Evolutionary conservation across 2,329 filamentous ascomycete genomes (phyloP), one percentile per base, ranked within the genome.

Genomic region (Cercospora sesami): DNA sequence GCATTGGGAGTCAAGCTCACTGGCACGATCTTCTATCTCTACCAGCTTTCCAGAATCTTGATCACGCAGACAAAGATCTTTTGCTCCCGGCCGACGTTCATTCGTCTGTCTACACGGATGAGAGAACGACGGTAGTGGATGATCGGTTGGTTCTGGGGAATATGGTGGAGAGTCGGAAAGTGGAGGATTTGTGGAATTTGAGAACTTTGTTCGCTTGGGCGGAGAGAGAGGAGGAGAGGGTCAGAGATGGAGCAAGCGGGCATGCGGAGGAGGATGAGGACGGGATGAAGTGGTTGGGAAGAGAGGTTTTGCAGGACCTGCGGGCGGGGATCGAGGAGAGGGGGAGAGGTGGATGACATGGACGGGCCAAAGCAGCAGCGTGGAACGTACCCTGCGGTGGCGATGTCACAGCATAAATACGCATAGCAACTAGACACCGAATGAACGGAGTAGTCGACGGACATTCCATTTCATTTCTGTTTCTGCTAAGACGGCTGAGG

Each of bases 21-120:
- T 86, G 94, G 75, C 88, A 90, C 69, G 94, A 92, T 90, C 77
- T 97, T 1, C 92, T 96, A 76, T 80, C 83, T 1, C 84, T 93
- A 0, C 82, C 85, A 0, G 71, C 85, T 67, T 75, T 91, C 53
- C 66, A 72, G 21, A 73, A 74, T n/a, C 63, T 86, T 83, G 77
- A 91, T 82, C 77, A 90, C 62, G 87, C 90, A 0, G 93, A 96
- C 74, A 86, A 81, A 0, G 79, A 80, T 3, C 75, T 82, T 4
- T 75, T 83, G 0, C 67, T 84, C 21, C 75, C 77, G 7, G 79
- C 81, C 0, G 69, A 77, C 0, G 70, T 69, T 16, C 66, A 73
- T 30, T 85, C 83, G 5, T 81, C 79, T 8, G 78, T 79, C 5
- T 83, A 85, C 67, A 79, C 83, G 7, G 86, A 86, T 73, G 82